Base-by-base conservation (phyloP, 371 early-diverging fungal species). In the Mucor mucedo region DNA sequence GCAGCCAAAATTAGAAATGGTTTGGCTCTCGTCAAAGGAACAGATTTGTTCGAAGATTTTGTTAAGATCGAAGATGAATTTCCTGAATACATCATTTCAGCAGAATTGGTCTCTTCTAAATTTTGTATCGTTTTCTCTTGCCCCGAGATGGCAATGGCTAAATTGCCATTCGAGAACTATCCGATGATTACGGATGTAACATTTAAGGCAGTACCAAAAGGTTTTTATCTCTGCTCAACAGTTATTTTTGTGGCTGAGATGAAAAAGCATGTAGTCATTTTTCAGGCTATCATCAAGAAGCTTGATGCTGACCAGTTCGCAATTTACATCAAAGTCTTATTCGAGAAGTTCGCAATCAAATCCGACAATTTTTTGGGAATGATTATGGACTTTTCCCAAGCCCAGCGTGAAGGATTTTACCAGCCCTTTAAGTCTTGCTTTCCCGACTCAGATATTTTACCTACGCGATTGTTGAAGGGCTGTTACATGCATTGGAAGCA, bases 401-500 rank as follows among this genome's bases (percentile, higher is more conserved):
- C 42, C 13, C 42, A 42, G 11, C 42, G 14, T 10, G 42, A 42
- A 42, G 42, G 42, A 13, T 42, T 42, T 42, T 42, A 7, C 27
- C n/a, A 47, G 5, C 4, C 47, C 0, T 27, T 47, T 27, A 16
- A 7, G 1, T 21, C 27, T 5, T 47, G 21, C 21, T 47, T 47
- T 21, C 4, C 8, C 5, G 2, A 14, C 7, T 5, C 7, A 3
- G 35, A 35, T 35, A 7, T 35, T 35, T 7, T 5, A 3, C 7
- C 47, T 21, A 21, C 4, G n/a, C 47, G 7, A 7, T 16, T 4
- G n/a, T 41, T 63, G 7, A 63, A 63, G 32, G 52, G 57, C 1
- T 57, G 52, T n/a, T 63, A 57, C n/a, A 56, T 55, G 57, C 63
- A 63, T 21, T 63, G 57, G 52, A 63, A 50, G 57, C 56, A 63